These are phyloP conservation scores for Pichia kudriavzevii DNA, from an alignment of 1,139 yeast genomes.

Conservation along the genomic window DNA sequence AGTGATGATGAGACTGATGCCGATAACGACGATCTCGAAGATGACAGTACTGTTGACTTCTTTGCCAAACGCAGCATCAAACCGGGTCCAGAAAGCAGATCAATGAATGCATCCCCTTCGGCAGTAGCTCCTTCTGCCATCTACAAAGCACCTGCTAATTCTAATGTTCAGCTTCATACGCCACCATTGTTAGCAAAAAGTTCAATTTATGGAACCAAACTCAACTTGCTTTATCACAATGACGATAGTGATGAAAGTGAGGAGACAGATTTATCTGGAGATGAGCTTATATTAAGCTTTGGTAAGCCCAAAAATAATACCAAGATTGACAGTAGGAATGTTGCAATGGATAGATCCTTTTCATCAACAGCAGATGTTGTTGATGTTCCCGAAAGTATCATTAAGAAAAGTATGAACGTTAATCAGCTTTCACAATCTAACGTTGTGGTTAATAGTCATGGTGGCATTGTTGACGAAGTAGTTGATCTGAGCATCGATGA, in stretches of 20 bases:
- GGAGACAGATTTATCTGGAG: conserved; percentile 4
- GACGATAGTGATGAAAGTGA: conserved; percentile 1
- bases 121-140: no score
- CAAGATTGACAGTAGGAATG: not conserved
- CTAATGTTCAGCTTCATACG: no score
- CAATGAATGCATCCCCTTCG: no score
- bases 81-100: no score
- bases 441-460: not conserved
- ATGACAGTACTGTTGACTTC: not conserved
- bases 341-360: not conserved
- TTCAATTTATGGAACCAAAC: conserved; percentile 15
- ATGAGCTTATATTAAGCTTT: conserved; percentile 13
- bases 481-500: not conserved
- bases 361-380: conserved; percentile 9
- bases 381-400: conserved; percentile 15
- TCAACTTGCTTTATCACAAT: conserved; percentile 6
- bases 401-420: not conserved
- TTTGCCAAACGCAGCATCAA: not conserved
- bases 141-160: no score
- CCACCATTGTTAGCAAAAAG: conserved; percentile 4
- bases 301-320: conserved; percentile 2
- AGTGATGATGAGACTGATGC: conserved; percentile 7
- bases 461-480: not conserved
- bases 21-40: conserved; percentile 1
- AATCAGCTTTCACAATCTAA: conserved; percentile 1